Base-by-base conservation (phyloP, 1,284 basidiomycete genomes). In the Cryptococcus sp. region DNA sequence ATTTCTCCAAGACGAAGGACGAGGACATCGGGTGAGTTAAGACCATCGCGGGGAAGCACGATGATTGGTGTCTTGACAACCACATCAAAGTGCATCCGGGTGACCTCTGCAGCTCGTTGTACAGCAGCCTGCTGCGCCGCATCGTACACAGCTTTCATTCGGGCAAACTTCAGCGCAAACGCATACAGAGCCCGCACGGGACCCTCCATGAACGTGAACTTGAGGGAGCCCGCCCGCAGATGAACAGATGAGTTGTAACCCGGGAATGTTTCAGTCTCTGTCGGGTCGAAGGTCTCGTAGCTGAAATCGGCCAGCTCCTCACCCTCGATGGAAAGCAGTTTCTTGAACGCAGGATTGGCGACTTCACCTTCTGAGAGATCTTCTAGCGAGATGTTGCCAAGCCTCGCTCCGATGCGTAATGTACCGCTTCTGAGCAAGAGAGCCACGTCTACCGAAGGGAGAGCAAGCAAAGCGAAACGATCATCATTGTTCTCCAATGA, bases 241-340 rank as follows among this genome's bases (percentile, higher is more conserved):
- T 85, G 85, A 57, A 99, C 81, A 5, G 88, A 86, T 3, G 93
- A 93, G 76, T 94, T 93, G 79, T 95, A 85, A 39, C 92, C 92
- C 2, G 84, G 82, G 75, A 91, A 90, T 1, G 82, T 81, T 16
- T 89, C 84, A 6, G 69, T 58, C 39, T 84, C 82, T 10, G 66
- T 69, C 3, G 80, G 76, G 75, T 95, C 90, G 77, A 87, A 95
- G 0, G 93, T 99, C 78, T 97, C 89, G 77, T 99, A 98, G 54
- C 85, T 86, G 80, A 99, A 93, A 75, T 97, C 91, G 23, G 93
- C 95, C 48, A 99, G 86, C 75, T 99, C 91, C 67, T 93, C 86
- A 40, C 94, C 96, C 72, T 99, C 92, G 55, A 99, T 99, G 29
- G 92, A 90, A 55, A 99, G 80, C 10, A 99, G 83, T 68, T 93